Evolutionary conservation across 2,329 filamentous ascomycete species (phyloP).

Genomic region (Ophiostoma perfectum): DNA sequence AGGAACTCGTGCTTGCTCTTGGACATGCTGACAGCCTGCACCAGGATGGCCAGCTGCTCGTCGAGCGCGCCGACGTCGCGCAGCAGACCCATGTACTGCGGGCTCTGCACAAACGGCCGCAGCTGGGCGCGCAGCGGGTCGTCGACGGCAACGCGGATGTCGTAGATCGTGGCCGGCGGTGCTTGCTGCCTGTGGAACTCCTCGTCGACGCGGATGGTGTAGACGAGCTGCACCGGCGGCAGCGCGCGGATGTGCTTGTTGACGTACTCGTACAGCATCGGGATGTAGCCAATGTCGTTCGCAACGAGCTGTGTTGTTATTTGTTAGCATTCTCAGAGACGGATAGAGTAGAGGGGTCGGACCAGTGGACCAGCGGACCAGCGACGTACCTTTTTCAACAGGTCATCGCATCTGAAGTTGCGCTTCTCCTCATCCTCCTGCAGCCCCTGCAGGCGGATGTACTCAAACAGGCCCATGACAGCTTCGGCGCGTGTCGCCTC

Average conservation of each 20-base stretch:
- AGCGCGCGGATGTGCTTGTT: constrained; percentile 72
- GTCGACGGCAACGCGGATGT: constrained; percentile 77
- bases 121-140: constrained; percentile 70
- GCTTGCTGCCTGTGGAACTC: constrained; percentile 62
- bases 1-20: constrained; percentile 91
- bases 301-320: constrained; percentile 52
- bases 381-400: constrained; percentile 53
- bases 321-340: too few relatives aligned
- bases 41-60: constrained; percentile 74
- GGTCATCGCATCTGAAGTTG: constrained; percentile 83
- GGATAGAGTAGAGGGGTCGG: too few relatives aligned
- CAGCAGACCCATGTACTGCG: constrained; percentile 64
- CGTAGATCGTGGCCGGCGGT: constrained; percentile 69
- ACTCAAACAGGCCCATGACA: constrained; percentile 91
- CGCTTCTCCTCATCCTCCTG: constrained; percentile 95
- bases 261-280: constrained; percentile 75
- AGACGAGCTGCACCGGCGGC: constrained; percentile 74
- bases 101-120: constrained; percentile 60
- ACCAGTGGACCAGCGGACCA: too few relatives aligned
- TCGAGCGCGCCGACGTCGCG: constrained; percentile 73
- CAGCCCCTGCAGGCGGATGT: constrained; percentile 76
- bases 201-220: constrained; percentile 90
- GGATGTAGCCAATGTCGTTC: constrained; percentile 75
- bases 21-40: constrained; percentile 76
- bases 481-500: constrained; percentile 85